Percentiles rank a stretch among this genome's conserved stretches.
Conservation (phyloP, 2,329 filamentous ascomycete genomes). For the Fusarium multiceps region DNA sequence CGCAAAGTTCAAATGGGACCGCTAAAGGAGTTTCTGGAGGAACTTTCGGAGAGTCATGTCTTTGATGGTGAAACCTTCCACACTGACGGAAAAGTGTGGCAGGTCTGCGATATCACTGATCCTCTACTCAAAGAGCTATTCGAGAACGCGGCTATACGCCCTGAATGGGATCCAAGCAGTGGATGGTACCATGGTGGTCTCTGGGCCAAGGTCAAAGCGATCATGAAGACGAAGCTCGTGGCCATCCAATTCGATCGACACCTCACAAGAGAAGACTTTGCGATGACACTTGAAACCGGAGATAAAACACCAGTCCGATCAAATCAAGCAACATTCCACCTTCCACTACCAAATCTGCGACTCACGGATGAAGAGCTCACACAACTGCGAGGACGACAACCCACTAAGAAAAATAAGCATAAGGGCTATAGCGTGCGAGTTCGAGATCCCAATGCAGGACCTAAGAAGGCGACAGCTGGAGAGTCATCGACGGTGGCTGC, state of each 20-base stretch:
- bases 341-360: conserved; percentile 51
- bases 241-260: conserved; percentile 69
- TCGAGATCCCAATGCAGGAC: conserved; percentile 37
- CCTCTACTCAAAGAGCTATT: conserved; percentile 76
- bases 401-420: conserved; percentile 52
- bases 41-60: conserved; percentile 70
- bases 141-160: conserved; percentile 68
- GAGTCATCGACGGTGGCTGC: conserved; percentile 26
- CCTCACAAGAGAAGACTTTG: conserved; percentile 56
- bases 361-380: conserved; percentile 53
- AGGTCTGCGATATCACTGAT: conserved; percentile 91
- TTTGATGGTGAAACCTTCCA: conserved; percentile 84
- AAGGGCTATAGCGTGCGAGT: conserved; percentile 52
- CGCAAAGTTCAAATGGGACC: conserved; percentile 55
- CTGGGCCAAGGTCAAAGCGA: conserved; percentile 83
- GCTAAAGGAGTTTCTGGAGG: conserved; percentile 54
- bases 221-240: conserved; percentile 89
- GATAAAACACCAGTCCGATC: conserved; percentile 51
- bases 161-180: conserved; percentile 71
- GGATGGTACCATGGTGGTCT: conserved; percentile 89
- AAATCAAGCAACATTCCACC: conserved; percentile 48
- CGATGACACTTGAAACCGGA: conserved; percentile 50
- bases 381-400: conserved; percentile 50
- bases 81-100: conserved; percentile 90
- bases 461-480: conserved; percentile 31